Evolutionary conservation across 2,329 filamentous ascomycete species (phyloP).

Genomic region (Penicillium sp.): DNA sequence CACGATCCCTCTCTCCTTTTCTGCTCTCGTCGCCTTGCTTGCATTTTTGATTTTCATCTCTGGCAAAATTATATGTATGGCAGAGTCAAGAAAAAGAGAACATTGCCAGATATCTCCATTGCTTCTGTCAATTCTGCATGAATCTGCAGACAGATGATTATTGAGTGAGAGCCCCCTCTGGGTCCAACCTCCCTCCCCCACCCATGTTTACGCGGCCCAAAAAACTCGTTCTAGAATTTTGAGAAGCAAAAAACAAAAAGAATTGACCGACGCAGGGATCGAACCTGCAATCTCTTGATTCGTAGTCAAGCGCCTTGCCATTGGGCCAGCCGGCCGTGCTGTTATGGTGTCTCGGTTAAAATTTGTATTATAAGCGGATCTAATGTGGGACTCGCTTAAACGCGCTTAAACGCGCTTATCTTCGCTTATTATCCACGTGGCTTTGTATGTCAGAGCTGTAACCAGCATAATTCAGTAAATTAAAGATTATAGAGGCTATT

Average conservation of each 20-base stretch:
- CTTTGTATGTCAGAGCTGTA: fast-evolving
- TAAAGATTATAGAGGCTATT: not conserved
- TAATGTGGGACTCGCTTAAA: not conserved
- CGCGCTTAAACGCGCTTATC: not conserved
- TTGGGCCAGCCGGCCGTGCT: constrained; percentile 43
- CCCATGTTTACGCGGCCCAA: too few relatives aligned
- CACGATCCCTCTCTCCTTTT: not conserved
- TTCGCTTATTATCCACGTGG: not conserved
- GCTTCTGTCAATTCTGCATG: too few relatives aligned
- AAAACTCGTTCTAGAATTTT: too few relatives aligned
- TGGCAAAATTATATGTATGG: not conserved
- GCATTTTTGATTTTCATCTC: not conserved
- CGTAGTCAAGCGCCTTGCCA: constrained; percentile 55
- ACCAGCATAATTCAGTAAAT: not conserved
- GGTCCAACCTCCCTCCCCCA: not conserved
- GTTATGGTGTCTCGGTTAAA: fast-evolving
- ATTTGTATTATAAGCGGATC: not conserved
- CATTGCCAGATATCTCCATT: not conserved
- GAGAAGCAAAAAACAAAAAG: constrained; percentile 16
- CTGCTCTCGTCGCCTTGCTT: not conserved
- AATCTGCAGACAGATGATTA: too few relatives aligned
- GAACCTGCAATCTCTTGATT: constrained; percentile 55
- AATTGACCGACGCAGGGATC: constrained; percentile 42
- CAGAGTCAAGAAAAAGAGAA: not conserved
- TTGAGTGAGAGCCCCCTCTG: too few relatives aligned